Evolutionary conservation across 208 protist genomes (phyloP), one percentile per base, ranked within the genome.

Genomic region (Eutreptiella sp.): DNA sequence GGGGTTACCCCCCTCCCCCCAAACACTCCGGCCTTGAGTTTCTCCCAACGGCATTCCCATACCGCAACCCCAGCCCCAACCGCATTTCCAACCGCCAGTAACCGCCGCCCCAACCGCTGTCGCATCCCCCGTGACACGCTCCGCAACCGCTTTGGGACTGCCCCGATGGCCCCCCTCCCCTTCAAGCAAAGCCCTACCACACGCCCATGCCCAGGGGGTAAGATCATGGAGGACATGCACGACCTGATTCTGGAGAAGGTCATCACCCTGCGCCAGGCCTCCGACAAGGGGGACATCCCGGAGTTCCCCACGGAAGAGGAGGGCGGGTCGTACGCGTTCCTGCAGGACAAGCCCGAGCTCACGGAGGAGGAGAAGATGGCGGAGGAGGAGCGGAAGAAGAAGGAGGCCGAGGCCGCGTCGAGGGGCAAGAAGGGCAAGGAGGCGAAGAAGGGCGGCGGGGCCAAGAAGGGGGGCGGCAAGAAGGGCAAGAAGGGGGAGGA

Each of bases 211-310:
- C n/a, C n/a, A n/a, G n/a, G n/a, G 1, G 81, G 83, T 31, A 78
- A 90, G 55, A 90, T 87, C 66, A 89, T 93, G 75, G 90, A 95
- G 69, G 78, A 80, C 59, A 92, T 95, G 80, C 77, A 94, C 35
- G 87, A 94, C 43, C 81, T 87, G 53, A 72, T 91, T 11, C 78
- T 92, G 21, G 88, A 90, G 75, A 74, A 84, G 66, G 91, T 93
- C 77, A 75, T 90, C 4, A 85, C 92, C 55, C 75, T 83, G 0
- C 79, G 82, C 4, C 68, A 92, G 57, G 85, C 89, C 52, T 26
- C 58, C 32, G 84, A 80, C 68, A 76, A 83, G 21, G 80, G 74
- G 32, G 24, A 53, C 31, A 14, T 88, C 31, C 60, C 80, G 1
- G 83, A 85, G 0, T 78, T 94, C 36, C 91, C 89, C 0, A 46